A percentile compares a stretch with the other conserved stretches of the same genome.
Evolutionary conservation across 2,329 filamentous ascomycete genomes (phyloP).

Genomic region (Onygena corvina): DNA sequence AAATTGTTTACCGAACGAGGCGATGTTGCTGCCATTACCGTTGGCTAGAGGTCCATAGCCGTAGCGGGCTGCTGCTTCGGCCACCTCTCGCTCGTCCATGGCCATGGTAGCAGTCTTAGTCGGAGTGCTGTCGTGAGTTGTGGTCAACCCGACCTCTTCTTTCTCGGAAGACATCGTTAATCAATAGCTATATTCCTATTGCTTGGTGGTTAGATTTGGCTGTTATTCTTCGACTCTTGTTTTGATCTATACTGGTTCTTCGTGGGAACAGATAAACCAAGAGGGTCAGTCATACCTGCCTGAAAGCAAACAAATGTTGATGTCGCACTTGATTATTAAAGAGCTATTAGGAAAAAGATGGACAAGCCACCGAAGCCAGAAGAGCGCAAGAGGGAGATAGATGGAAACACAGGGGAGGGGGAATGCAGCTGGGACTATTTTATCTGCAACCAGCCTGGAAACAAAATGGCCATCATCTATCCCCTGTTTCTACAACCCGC

Average conservation of each 20-base stretch:
- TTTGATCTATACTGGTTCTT: background rate
- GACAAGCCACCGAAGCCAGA: background rate
- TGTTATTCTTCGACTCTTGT: background rate
- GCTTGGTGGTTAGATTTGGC: background rate
- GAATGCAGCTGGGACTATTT: background rate
- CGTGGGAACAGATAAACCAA: no score
- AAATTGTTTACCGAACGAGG: slow-evolving; percentile 60
- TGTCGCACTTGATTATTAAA: background rate
- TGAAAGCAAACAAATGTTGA: background rate
- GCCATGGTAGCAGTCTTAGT: slow-evolving; percentile 31
- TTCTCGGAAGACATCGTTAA: slow-evolving; percentile 5
- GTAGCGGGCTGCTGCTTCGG: slow-evolving; percentile 36
- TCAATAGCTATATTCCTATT: background rate
- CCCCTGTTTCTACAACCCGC: background rate
- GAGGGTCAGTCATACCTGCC: background rate
- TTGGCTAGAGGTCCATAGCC: slow-evolving; percentile 43
- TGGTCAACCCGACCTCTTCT: slow-evolving; percentile 25
- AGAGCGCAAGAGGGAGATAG: background rate
- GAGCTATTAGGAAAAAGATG: background rate
- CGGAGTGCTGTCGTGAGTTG: slow-evolving; percentile 10
- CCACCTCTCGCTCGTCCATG: slow-evolving; percentile 35
- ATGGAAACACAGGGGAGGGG: background rate
- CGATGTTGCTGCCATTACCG: slow-evolving; percentile 37
- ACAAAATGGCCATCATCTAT: background rate
- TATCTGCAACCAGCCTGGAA: background rate